Evolutionary conservation across 768 basidiomycete genomes (phyloP), one percentile per base, ranked within the genome.

Genomic region (Hydnomerulius pinastri): DNA sequence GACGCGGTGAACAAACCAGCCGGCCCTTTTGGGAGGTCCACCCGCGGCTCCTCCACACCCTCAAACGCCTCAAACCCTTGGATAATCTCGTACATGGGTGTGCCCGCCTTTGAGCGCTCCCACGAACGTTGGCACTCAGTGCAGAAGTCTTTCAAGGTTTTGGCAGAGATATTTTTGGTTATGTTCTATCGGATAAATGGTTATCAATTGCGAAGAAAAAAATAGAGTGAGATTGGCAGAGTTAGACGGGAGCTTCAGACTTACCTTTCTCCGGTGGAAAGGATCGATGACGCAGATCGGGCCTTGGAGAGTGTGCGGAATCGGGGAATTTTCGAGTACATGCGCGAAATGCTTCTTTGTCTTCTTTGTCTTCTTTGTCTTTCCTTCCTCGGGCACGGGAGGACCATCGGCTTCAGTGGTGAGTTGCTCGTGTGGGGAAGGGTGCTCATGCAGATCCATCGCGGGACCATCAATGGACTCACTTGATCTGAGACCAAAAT

Each of bases 91-190:
- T 93, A 4, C 92, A 96, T 73, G 79, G 91, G 35, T 90, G 94
- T 67, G 92, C 95, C 69, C 95, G 94, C 64, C 92, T 92, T 5
- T 90, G 92, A 68, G 94, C 95, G 65, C 93, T 96, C 53, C 78
- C 24, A 15, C 10, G 43, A 20, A 10, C 2, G 7, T 13, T 36
- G 24, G 29, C 54, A 55, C 20, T 53, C 46, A 6, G 17, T n/a
- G 21, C 36, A 33, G 33, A 55, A 53, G 13, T 28, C 12, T 10
- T 43, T 17, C 15, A 53, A 32, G 12, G 33, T 24, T 35, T 43
- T n/a, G 24, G 11, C 20, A 8, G 33, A 43, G 27, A 59, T 46
- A 21, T 33, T 28, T 13, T 29, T 52, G n/a, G 61, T 55, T 21
- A 63, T 55, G 46, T 67, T 67, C 66, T 67, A 27, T 24, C 2